Evolutionary conservation across 352 stramenopile genomes (phyloP), one percentile per base, ranked within the genome.

Genomic region (Phytopythium oedochilum): DNA sequence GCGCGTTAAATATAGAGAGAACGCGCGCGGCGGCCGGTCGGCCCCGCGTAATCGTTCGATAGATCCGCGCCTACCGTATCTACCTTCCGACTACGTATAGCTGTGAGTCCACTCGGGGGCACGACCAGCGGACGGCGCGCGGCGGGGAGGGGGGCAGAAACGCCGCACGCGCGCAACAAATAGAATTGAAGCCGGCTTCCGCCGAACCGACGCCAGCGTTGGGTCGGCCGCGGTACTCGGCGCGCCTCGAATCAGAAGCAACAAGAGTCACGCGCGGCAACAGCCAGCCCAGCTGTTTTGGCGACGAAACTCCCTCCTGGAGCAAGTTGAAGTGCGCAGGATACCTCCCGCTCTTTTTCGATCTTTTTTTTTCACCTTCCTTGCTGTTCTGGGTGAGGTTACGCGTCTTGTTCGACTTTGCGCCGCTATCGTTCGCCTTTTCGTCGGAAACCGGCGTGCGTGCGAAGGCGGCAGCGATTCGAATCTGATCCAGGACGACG

Each of bases 1-100:
- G n/a, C n/a, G n/a, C n/a, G n/a, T n/a, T 40, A 20, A 5, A 20
- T 46, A 46, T 46, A 46, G 40, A 46, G 40, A 46, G 40, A 46
- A 46, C n/a, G 22, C 36, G 36, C 35, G 35, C n/a, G n/a, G 17
- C 31, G 31, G 31, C 31, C 31, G 31, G 31, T 36, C 31, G 31
- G 15, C 31, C 9, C 31, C 5, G 3, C 40, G 40, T 11, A 29
- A 46, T 46, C 40, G 40, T 46, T 46, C 40, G 20, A 29, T 17
- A 29, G 40, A 46, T 46, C 40, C 31, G 18, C 0, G 18, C n/a
- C 7, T 40, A 11, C 15, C n/a, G n/a, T n/a, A n/a, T n/a, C n/a
- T n/a, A n/a, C n/a, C n/a, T n/a, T n/a, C n/a, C n/a, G n/a, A n/a
- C n/a, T n/a, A n/a, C n/a, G n/a, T n/a, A n/a, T n/a, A n/a, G n/a